Evolutionary conservation across 2,329 filamentous ascomycete species (phyloP).

Genomic region (Diaporthe citriasiana): DNA sequence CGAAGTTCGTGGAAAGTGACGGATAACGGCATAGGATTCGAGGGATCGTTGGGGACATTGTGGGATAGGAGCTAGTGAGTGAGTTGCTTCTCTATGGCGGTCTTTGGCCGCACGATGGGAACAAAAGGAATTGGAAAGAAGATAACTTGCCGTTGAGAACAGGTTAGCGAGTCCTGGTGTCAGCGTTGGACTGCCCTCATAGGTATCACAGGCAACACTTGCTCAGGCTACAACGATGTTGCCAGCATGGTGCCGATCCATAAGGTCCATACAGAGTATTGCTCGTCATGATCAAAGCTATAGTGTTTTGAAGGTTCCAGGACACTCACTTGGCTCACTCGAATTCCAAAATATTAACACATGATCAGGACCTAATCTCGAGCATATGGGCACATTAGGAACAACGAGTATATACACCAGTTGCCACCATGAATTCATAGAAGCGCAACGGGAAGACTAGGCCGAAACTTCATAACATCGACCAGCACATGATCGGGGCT

Average conservation of each 20-base stretch:
- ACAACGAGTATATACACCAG: slow-evolving; percentile 61
- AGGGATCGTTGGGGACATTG: slow-evolving; percentile 72
- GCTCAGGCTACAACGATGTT: not conserved
- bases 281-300: not conserved
- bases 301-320: not conserved
- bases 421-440: not conserved
- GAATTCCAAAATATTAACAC: fast-evolving
- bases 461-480: not conserved
- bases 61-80: slow-evolving; percentile 75
- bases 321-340: not conserved
- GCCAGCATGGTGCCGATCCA: not conserved
- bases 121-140: no score
- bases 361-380: not conserved
- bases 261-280: not conserved
- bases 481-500: slow-evolving; percentile 54
- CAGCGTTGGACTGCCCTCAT: not conserved
- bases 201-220: no score
- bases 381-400: slow-evolving; percentile 74
- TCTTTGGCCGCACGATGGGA: not conserved
- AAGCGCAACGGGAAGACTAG: not conserved
- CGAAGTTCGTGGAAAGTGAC: slow-evolving; percentile 66
- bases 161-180: not conserved
- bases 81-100: slow-evolving; percentile 49
- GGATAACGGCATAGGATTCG: slow-evolving; percentile 63
- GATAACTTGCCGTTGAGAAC: not conserved